phyloP scores from a whole-genome alignment of 2,329 filamentous ascomycete genomes.

The Fusarium globosum region DNA sequence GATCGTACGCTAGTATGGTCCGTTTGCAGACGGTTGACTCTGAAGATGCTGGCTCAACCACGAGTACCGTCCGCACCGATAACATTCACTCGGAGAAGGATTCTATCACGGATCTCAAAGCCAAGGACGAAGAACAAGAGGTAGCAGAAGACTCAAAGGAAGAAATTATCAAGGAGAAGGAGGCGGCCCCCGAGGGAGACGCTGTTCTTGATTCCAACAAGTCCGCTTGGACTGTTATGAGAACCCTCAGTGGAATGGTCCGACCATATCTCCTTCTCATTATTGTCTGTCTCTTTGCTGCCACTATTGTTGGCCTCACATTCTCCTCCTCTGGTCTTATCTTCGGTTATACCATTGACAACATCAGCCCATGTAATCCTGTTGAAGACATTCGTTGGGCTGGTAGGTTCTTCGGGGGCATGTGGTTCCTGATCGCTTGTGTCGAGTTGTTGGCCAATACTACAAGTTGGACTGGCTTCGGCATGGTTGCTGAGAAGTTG shows the following conservation, averaged over 20 bases:
- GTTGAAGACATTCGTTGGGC: constrained; percentile 51
- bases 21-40: constrained; percentile 54
- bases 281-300: constrained; percentile 55
- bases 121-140: constrained; percentile 48
- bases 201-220: constrained; percentile 55
- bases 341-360: constrained; percentile 56
- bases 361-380: constrained; percentile 60
- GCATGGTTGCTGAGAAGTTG: constrained; percentile 67
- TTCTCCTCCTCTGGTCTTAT: constrained; percentile 66
- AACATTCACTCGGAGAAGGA: constrained; percentile 53
- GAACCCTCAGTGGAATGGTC: constrained; percentile 51
- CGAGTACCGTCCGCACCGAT: constrained; percentile 54
- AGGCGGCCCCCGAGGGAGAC: constrained; percentile 47
- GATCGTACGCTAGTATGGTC: constrained; percentile 65
- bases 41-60: constrained; percentile 45
- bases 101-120: constrained; percentile 51
- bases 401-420: constrained; percentile 63
- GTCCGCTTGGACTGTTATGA: constrained; percentile 54
- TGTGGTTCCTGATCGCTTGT: constrained; percentile 66
- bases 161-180: constrained; percentile 46
- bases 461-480: constrained; percentile 64
- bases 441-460: constrained; percentile 64
- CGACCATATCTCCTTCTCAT: constrained; percentile 55
- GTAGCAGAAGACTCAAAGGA: constrained; percentile 55
- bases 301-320: constrained; percentile 66